Evolutionary conservation across 768 basidiomycete species (phyloP), one percentile per base, ranked within the genome.

Genomic region (Tricholoma sp.): DNA sequence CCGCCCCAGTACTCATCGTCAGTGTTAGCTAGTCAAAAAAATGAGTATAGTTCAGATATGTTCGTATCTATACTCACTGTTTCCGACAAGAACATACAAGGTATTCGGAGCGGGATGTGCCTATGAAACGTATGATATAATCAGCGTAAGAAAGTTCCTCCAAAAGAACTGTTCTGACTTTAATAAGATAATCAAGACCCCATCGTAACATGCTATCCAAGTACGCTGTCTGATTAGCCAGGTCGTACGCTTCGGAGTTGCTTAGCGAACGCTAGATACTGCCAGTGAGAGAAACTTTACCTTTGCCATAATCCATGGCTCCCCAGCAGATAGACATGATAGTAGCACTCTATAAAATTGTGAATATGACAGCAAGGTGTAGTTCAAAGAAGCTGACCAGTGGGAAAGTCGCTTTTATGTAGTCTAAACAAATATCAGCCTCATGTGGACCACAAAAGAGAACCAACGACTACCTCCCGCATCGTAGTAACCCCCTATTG

Each of bases 281-380:
- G 34, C 11, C 28, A 53, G 18, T 57, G 17, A 17, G 11, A 24
- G 29, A 39, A 18, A 13, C 50, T 65, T 53, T 51, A 86, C 88
- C 94, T 76, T 81, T 76, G 50, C 94, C 94, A 63, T 81, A 89
- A 63, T 93, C 90, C 32, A 84, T 81, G 11, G 87, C 94, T 20
- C 91, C 91, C 95, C 95, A 97, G 62, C 92, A 92, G 48, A 92
- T 76, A 0, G 90, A 91, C 79, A 87, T 91, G 17, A 95, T 72
- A 0, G 89, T 82, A 63, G 88, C 91, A n/a, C 85, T 83, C 88
- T 91, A 61, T 17, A 12, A 49, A 47, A 28, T 33, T 31, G 29
- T 65, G 20, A 59, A 53, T 37, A 50, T 44, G 18, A 32, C 41
- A 57, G 42, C 34, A 51, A 41, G 24, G 58, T 28, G 24, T 29